Base-by-base conservation (phyloP, 306 rosid species). In the Heteromeles arbutifolia region DNA sequence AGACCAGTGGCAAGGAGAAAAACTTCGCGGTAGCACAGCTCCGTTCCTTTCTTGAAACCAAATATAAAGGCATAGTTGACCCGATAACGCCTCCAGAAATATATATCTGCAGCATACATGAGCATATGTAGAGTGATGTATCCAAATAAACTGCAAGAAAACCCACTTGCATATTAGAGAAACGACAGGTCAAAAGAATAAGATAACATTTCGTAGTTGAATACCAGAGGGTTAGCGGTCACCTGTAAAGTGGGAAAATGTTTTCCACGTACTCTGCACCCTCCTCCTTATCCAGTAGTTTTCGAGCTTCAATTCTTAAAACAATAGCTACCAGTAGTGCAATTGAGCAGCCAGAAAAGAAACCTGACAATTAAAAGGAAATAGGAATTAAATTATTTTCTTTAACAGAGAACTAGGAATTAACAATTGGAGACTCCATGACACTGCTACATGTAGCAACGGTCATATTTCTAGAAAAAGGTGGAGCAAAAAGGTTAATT, bases 31-130 rank as follows among this genome's bases (percentile, higher is more conserved):
- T 86, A 76, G 29, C 90, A 84, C 78, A 90, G 82, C 79, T 86
- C 91, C 58, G 92, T 85, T 84, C 96, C 96, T 74, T 86, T 82
- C 81, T 78, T 87, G 80, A 87, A 83, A 76, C 94, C 91, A 67
- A 93, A 93, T 77, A 93, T 78, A 89, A 87, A 93, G 26, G 88
- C 90, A 80, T 90, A 85, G 78, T 93, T 93, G 83, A 93, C 72
- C 52, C 78, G 83, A 79, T 81, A 87, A n/a, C 79, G 78, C 87
- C 85, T 85, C 98, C 94, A 88, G 73, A 83, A 90, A 72, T 84
- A 86, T 28, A 86, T 81, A 83, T 86, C 73, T 69, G 83, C 86
- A n/a, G 90, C 92, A 84, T 86, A 89, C 89, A 87, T 72, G 76
- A 90, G 86, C 91, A 92, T 78, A 79, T 90, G 98, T 6, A 88